Conservation (phyloP, 306 rosid species). For the Quercus robur region DNA sequence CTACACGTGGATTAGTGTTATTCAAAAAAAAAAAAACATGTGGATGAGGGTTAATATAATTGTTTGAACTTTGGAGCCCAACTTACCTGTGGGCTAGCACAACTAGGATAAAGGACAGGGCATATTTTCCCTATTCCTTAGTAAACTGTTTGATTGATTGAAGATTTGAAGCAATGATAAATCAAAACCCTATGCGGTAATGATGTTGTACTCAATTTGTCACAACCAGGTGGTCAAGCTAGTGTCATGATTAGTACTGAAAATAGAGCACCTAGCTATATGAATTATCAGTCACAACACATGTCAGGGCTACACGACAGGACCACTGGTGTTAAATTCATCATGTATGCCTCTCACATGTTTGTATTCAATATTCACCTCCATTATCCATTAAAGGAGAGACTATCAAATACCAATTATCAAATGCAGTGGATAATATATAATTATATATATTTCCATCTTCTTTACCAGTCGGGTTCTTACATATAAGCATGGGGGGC, state of each 20-base stretch:
- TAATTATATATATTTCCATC: not conserved
- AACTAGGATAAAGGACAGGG: too few species aligned
- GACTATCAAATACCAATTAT: too few species aligned
- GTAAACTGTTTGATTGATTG: too few species aligned
- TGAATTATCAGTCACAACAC: not conserved
- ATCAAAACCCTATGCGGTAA: too few species aligned
- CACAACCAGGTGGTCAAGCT: not conserved
- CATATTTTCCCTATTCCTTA: too few species aligned
- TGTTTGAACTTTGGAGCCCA: too few species aligned
- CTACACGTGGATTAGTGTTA: too few species aligned
- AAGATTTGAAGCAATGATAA: too few species aligned
- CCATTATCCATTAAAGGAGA: too few species aligned
- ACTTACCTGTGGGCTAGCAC: too few species aligned
- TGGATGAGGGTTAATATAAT: too few species aligned
- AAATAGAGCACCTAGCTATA: not conserved
- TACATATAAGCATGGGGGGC: not conserved
- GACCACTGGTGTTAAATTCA: not conserved
- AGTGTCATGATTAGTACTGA: not conserved
- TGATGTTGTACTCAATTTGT: not conserved
- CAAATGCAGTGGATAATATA: not conserved
- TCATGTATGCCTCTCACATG: not conserved
- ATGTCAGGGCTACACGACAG: not conserved
- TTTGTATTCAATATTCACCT: not conserved
- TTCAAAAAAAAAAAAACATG: too few species aligned
- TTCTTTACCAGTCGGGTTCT: not conserved